Conservation (phyloP, 306 rosid genomes). For the Echinosophora koreensis region DNA sequence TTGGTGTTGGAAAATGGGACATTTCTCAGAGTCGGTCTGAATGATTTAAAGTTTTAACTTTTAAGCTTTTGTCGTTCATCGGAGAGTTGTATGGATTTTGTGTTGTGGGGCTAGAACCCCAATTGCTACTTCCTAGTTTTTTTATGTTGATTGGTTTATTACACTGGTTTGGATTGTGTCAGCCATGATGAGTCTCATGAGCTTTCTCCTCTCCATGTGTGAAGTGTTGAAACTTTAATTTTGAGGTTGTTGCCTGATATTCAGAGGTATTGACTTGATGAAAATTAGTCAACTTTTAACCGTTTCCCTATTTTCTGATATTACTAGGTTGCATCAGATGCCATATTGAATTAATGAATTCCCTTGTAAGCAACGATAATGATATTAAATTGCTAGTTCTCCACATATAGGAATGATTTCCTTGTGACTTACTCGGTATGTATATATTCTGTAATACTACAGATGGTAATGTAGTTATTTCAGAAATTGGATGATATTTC, state of each 20-base stretch:
- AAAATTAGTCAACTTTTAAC: conserved; percentile 25
- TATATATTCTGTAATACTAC: neutral
- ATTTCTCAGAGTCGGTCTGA: conserved; percentile 9
- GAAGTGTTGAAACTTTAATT: conserved; percentile 4
- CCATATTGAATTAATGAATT: conserved; percentile 1
- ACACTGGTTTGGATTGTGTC: conserved; percentile 26
- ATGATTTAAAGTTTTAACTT: conserved; percentile 28
- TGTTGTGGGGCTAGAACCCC: conserved; percentile 34
- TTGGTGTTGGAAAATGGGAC: conserved; percentile 24
- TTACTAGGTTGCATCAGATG: conserved; percentile 32
- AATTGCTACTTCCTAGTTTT: neutral
- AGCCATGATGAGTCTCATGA: conserved; percentile 1
- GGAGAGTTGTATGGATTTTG: conserved; percentile 1
- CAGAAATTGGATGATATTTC: conserved; percentile 26
- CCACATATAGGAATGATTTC: neutral
- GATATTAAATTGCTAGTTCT: neutral
- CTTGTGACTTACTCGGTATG: neutral
- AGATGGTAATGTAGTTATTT: conserved; percentile 14
- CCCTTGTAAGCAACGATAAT: neutral
- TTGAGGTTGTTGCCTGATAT: conserved; percentile 29
- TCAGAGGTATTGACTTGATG: conserved; percentile 18
- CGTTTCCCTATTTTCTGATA: conserved; percentile 3
- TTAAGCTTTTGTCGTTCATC: conserved; percentile 29
- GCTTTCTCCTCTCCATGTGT: conserved; percentile 11
- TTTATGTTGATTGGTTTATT: conserved; percentile 19